Percentiles rank a stretch among this genome's conserved stretches.
These are phyloP conservation scores for Corymbia maculata DNA, from an alignment of 345 rosid species.

Conservation along the genomic window DNA sequence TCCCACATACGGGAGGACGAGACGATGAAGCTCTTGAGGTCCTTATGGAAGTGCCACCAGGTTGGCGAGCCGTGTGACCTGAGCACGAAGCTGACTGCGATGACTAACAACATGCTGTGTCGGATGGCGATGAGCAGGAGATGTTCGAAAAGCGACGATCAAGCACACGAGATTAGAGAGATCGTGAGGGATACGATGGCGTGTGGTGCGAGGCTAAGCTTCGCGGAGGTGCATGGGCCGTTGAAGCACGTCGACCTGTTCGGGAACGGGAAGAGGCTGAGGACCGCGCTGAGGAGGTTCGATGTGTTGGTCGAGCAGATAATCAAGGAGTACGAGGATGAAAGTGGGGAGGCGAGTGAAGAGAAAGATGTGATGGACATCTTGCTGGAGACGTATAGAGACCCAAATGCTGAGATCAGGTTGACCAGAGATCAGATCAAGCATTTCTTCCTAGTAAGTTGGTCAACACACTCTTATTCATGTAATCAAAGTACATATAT, in stretches of 20 bases:
- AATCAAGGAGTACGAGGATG: conserved; percentile 20
- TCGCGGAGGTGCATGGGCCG: conserved; percentile 27
- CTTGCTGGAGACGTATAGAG: conserved; percentile 47
- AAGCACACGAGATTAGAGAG: conserved; percentile 38
- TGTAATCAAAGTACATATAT: background rate
- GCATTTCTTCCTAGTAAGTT: conserved; percentile 52
- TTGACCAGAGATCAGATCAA: conserved; percentile 58
- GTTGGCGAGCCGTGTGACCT: conserved; percentile 36
- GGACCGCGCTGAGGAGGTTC: conserved; percentile 8
- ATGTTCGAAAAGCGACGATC: conserved; percentile 12
- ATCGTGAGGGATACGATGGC: conserved; percentile 17
- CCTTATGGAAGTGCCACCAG: conserved; percentile 9
- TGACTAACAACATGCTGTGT: conserved; percentile 41
- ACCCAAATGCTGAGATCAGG: conserved; percentile 33
- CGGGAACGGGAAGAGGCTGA: conserved; percentile 30
- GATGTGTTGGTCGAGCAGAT: conserved; percentile 26
- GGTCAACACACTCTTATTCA: background rate
- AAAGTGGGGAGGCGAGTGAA: background rate
- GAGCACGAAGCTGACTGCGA: conserved; percentile 23
- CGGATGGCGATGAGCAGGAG: conserved; percentile 54
- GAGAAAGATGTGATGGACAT: conserved; percentile 48
- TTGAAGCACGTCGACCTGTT: conserved; percentile 23
- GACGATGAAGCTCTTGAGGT: conserved; percentile 21
- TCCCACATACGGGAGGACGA: conserved; percentile 41
- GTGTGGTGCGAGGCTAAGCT: conserved; percentile 18